A percentile compares a stretch with the other conserved stretches of the same genome.
phyloP scores from a whole-genome alignment of 2,329 filamentous ascomycete genomes.

The Aspergillus aculeatinus region DNA sequence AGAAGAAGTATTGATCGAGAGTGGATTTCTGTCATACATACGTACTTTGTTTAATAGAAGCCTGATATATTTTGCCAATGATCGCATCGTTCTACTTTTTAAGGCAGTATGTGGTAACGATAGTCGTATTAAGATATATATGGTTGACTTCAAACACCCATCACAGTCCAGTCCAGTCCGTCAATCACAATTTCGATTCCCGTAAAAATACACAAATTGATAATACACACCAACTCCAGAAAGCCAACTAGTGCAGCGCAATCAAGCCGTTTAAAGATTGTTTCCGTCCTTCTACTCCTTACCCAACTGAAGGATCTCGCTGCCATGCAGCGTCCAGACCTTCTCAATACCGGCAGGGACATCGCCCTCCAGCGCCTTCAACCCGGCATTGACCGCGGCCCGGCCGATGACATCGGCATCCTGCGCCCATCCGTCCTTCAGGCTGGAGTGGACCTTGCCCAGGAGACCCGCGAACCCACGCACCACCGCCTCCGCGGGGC shows the following conservation, averaged over 20 bases:
- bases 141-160: not conserved
- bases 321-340: constrained; percentile 40
- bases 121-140: not conserved
- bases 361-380: constrained; percentile 43
- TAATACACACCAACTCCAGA: too few relatives aligned
- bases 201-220: not conserved
- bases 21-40: not conserved
- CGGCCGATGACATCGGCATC: constrained; percentile 68
- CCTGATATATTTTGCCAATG: not conserved
- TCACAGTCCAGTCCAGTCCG: too few relatives aligned
- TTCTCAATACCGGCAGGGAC: constrained; percentile 41
- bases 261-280: too few relatives aligned
- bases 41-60: not conserved
- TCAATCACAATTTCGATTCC: not conserved
- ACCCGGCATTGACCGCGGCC: constrained; percentile 36
- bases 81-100: not conserved
- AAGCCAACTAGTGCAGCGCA: too few relatives aligned
- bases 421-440: constrained; percentile 69
- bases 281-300: constrained; percentile 13
- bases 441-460: constrained; percentile 51
- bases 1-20: constrained; percentile 2
- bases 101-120: not conserved
- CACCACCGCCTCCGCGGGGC: constrained; percentile 58
- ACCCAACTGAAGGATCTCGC: constrained; percentile 37
- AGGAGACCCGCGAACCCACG: constrained; percentile 57